A percentile compares a stretch with the other conserved stretches of the same genome.
Conservation (phyloP, 129 eudicot genomes). For the Smallanthus sonchifolius region DNA sequence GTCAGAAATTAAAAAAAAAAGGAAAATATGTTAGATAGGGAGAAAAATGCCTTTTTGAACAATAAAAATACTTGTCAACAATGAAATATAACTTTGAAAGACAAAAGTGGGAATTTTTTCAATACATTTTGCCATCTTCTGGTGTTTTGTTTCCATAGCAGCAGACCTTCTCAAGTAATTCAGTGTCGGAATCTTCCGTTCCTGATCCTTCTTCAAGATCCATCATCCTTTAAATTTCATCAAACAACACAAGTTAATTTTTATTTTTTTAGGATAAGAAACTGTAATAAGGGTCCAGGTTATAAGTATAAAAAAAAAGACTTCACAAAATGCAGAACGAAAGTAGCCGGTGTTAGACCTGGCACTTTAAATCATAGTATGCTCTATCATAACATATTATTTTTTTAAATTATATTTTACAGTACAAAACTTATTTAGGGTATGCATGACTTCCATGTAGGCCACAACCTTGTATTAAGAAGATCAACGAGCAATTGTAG, state of each 20-base stretch:
- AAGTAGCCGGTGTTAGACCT: background rate
- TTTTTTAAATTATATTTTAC: background rate
- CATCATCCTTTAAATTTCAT: conserved; percentile 49
- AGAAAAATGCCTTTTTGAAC: background rate
- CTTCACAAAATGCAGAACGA: background rate
- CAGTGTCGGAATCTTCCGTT: conserved; percentile 63
- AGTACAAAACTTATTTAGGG: background rate
- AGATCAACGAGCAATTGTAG: conserved; percentile 84
- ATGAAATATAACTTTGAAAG: conserved; percentile 4
- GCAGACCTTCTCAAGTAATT: conserved; percentile 46
- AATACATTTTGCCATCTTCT: conserved; percentile 48
- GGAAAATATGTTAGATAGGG: conserved; percentile 1
- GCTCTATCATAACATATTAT: background rate
- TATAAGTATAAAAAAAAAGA: background rate
- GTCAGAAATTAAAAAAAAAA: background rate
- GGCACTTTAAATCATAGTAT: background rate
- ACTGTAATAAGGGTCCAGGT: background rate
- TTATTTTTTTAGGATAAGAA: background rate
- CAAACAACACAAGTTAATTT: background rate
- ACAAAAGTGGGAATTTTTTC: background rate
- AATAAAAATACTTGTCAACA: conserved; percentile 3
- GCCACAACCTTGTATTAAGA: conserved; percentile 61
- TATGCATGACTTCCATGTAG: background rate
- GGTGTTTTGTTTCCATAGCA: conserved; percentile 23
- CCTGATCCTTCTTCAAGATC: conserved; percentile 96